phyloP scores from a whole-genome alignment of 495 filamentous ascomycete species.

The Hyaloscypha bicolor region DNA sequence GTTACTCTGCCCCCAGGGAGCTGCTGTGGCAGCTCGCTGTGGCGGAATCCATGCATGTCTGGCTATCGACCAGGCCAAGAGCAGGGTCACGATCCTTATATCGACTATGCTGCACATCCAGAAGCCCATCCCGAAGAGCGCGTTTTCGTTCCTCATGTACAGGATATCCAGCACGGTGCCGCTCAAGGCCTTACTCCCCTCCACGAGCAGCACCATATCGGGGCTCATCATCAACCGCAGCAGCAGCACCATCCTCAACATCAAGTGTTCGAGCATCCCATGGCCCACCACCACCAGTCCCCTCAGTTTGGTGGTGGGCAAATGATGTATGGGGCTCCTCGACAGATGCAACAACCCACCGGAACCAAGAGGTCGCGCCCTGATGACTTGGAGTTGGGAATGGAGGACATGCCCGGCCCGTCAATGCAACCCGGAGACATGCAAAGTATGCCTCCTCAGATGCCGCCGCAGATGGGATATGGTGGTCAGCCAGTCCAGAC shows the following conservation, averaged over 20 bases:
- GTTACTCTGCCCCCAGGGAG: conserved; percentile 48
- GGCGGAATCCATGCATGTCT: conserved; percentile 74
- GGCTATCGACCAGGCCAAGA: conserved; percentile 32
- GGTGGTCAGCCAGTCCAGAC: conserved; percentile 41
- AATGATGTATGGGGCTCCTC: conserved; percentile 37
- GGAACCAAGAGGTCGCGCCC: conserved; percentile 37
- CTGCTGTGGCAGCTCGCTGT: conserved; percentile 72
- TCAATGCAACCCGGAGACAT: conserved; percentile 51
- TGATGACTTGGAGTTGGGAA: conserved; percentile 33
- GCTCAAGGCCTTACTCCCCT: conserved; percentile 28
- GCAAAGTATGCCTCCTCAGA: conserved; percentile 48
- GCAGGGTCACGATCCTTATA: conserved; percentile 32
- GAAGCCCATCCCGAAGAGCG: conserved; percentile 59
- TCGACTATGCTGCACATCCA: conserved; percentile 59
- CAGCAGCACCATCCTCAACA: conserved; percentile 47
- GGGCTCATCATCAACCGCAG: conserved; percentile 36
- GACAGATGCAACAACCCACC: conserved; percentile 25
- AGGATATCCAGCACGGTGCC: conserved; percentile 32
- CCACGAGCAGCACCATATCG: conserved; percentile 23
- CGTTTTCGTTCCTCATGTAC: conserved; percentile 53
- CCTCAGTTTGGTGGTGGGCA: conserved; percentile 49
- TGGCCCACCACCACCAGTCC: conserved; percentile 54
- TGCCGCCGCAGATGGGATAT: conserved; percentile 43
- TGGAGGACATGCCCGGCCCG: conserved; percentile 48
- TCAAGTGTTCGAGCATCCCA: conserved; percentile 41